Base-by-base conservation (phyloP, 139 green algal genomes). In the Zygnema circumcarinatum region DNA sequence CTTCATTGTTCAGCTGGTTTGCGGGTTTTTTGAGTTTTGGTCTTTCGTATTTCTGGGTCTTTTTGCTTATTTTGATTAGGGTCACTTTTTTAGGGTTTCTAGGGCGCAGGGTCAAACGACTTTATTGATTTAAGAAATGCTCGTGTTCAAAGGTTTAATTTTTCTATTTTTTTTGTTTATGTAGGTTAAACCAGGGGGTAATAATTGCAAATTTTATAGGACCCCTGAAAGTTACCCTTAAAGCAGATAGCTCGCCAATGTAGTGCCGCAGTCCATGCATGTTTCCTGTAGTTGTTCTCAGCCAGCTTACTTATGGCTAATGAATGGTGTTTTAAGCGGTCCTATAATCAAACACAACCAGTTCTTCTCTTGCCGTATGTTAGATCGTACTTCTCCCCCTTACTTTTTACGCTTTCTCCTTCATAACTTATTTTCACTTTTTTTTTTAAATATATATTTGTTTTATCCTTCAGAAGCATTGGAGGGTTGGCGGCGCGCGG, bases 401-500 rank as follows among this genome's bases (percentile, higher is more conserved):
- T n/a, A 16, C 47, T 62, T 62, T 62, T 62, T 62, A 25, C 16
- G 16, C 7, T 7, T 7, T 7, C 47, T 62, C 16, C 47, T 62
- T 16, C 47, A 62, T 7, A 16, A 16, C 47, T 62, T 62, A 25
- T 62, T 62, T 62, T 62, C 16, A 62, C 47, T 62, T 25, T 7
- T 7, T 7, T 62, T 62, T 62, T 62, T 25, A 62, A 62, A 62
- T 7, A 62, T 78, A 16, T 25, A 25, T 11, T 78, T 16, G 47
- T 62, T 16, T 62, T 16, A 62, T 16, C n/a, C 11, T 80, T 0
- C 84, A 89, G 84, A 89, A 39, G 84, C 74, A 2, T 67, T 84
- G 0, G 32, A 32, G 1, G 47, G 73, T 21, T 89, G 84, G 85
- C 75, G 35, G 3, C 32, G 31, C 20, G 82, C 90, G 76, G 92